Evolutionary conservation across 1,284 basidiomycete genomes (phyloP).

Genomic region (Ganoderma leucocontextum): DNA sequence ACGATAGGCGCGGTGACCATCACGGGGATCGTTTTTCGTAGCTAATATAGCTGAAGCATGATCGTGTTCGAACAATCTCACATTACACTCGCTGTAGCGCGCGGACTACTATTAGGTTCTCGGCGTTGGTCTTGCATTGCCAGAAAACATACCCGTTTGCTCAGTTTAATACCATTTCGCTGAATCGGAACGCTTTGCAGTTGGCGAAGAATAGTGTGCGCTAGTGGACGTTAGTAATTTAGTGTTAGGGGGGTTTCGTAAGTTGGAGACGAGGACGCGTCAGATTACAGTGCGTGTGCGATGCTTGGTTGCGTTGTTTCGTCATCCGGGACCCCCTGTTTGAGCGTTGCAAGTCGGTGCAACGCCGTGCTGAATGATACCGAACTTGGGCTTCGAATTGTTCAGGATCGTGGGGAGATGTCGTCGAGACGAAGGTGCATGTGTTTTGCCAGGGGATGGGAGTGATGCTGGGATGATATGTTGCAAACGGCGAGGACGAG

Average conservation of each 20-base stretch:
- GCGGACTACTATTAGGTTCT: constrained; percentile 27
- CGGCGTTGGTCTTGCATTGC: constrained; percentile 9
- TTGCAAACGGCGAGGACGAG: not conserved
- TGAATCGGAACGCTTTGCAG: not conserved
- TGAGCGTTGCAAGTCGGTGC: not conserved
- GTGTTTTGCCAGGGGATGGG: not conserved
- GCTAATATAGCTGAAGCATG: constrained; percentile 4
- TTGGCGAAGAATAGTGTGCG: no score
- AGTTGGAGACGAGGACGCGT: not conserved
- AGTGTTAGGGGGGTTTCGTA: not conserved
- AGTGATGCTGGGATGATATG: not conserved
- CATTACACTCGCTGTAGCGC: constrained; percentile 20
- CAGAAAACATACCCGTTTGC: constrained; percentile 27
- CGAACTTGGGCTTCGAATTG: not conserved
- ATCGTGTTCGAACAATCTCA: constrained; percentile 11
- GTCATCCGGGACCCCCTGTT: not conserved
- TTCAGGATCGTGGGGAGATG: not conserved
- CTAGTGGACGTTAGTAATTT: not conserved
- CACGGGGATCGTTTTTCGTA: not conserved
- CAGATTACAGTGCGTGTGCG: not conserved
- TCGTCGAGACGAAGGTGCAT: not conserved
- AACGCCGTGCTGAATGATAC: not conserved
- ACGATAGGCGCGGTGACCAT: not conserved
- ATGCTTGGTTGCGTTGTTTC: not conserved
- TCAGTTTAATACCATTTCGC: constrained; percentile 31